Base-by-base conservation (phyloP, 2,329 filamentous ascomycete genomes). In the Trichophyton simii region DNA sequence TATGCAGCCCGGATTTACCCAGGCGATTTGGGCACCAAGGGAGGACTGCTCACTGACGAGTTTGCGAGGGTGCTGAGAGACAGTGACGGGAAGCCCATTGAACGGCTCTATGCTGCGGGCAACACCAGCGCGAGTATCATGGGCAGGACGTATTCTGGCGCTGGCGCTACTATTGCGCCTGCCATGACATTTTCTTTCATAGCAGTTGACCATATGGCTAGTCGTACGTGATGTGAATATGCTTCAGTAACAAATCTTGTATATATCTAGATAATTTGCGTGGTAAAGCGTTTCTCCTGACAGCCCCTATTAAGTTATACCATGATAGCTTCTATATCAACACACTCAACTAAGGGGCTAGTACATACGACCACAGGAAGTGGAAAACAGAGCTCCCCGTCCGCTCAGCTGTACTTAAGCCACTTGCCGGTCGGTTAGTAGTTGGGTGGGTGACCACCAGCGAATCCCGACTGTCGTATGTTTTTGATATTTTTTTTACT, bases 1-100 rank as follows among this genome's bases (percentile, higher is more conserved):
- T 73, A 71, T 62, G 73, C 73, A 0, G 61, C 71, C n/a, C 67
- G 66, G 36, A 61, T 75, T 3, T 72, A 65, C 57, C 73, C 74
- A 7, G 73, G 74, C 11, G 71, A 76, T 61, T 61, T 74, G n/a
- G 71, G 73, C 2, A 76, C 72, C 18, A 74, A 73, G 64, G 72
- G 73, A 4, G 72, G 74, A 2, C 60, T 76, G 2, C 34, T 73
- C 46, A 74, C 72, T 1, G 70, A 75, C 58, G 69, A 73, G 59
- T 50, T 63, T 55, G 69, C 66, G 1, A 63, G 70, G 34, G 44
- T 48, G 44, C n/a, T 48, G 2, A 48, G 44, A 13, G 72, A 67
- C 4, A 15, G 66, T 8, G 59, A 65, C 15, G 64, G 61, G 8
- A 57, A 65, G 15, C 54, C 63, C 0, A 71, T 73, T 18, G 31